A percentile compares a stretch with the other conserved stretches of the same genome.
phyloP scores from a whole-genome alignment of 345 rosid species.

The Dimocarpus longan region DNA sequence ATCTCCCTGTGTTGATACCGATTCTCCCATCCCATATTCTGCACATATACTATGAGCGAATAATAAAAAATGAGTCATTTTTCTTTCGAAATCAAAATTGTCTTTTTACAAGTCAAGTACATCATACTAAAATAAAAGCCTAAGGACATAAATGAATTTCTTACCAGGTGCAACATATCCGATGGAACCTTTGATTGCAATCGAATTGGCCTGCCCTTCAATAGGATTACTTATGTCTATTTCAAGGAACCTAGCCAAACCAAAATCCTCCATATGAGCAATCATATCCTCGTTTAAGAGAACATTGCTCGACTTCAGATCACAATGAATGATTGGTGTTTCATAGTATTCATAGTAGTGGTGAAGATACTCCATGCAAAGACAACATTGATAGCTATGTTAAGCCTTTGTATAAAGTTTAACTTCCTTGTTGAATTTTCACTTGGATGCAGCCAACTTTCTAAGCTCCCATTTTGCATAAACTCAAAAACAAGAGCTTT shows the following conservation, averaged over 20 bases:
- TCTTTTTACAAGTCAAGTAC: no score
- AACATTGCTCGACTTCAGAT: conserved; percentile 33
- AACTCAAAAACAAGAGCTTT: conserved; percentile 34
- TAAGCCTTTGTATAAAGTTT: neutral
- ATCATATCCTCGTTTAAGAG: conserved; percentile 31
- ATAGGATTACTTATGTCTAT: neutral
- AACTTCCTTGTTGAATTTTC: neutral
- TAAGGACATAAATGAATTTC: neutral
- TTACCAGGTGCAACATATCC: conserved; percentile 31
- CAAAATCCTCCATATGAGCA: conserved; percentile 31
- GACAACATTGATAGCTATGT: conserved; percentile 33
- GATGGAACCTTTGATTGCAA: conserved; percentile 18
- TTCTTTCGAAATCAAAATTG: no score
- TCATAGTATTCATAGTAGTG: conserved; percentile 9
- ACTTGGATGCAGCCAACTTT: conserved; percentile 18
- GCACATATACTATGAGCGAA: neutral
- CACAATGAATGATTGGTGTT: conserved; percentile 27
- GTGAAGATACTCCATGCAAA: conserved; percentile 32
- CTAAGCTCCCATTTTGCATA: conserved; percentile 20
- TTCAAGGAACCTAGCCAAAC: conserved; percentile 27
- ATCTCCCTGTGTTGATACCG: neutral
- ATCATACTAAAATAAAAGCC: neutral
- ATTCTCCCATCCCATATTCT: conserved; percentile 12
- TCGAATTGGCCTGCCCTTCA: neutral
- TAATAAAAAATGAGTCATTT: neutral